Base-by-base conservation (phyloP, 176 grass and related monocot genomes). In the Triticum timopheevii region DNA sequence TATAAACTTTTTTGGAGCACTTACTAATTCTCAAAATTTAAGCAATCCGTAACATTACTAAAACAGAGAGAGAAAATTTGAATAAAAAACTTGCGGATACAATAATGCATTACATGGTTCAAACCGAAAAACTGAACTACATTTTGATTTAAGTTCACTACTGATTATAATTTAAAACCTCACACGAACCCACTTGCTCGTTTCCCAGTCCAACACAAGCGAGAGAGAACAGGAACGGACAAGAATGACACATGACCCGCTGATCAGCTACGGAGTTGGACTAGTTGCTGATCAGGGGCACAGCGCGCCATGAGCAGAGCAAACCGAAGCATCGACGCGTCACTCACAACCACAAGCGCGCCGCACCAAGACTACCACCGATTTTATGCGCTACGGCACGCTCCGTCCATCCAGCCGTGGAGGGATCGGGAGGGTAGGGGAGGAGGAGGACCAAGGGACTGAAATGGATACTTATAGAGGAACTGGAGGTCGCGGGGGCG, bases 141-240 rank as follows among this genome's bases (percentile, higher is more conserved):
- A 73, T 42, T 20, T 34, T 8, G 33, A 61, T 44, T 73, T 71
- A 12, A 13, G 61, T 28, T 65, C 15, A 40, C 40, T 1, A 6
- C 50, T n/a, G 34, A 22, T 30, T 31, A n/a, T 23, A 20, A 79
- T 61, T 61, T 71, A 78, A 82, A 82, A 73, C 79, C 38, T 70
- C 17, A 11, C 39, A 36, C 27, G 4, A 61, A 69, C 62, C 10
- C 13, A 86, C 13, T 35, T 20, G n/a, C 22, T 9, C 36, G n/a
- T 42, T 73, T 36, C 79, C 64, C 79, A 78, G 78, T 13, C 63
- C 3, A 45, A 72, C 30, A 65, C 84, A 40, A 20, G 17, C 52
- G 24, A 73, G 12, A 45, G 2, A 1, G 23, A 28, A 40, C n/a
- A 71, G 52, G 23, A 47, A 40, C 52, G 19, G 44, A 67, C 31